A percentile compares a stretch with the other conserved stretches of the same genome.
Evolutionary conservation across 1,284 basidiomycete species (phyloP).

Genomic region (Cerioporus squamosus): DNA sequence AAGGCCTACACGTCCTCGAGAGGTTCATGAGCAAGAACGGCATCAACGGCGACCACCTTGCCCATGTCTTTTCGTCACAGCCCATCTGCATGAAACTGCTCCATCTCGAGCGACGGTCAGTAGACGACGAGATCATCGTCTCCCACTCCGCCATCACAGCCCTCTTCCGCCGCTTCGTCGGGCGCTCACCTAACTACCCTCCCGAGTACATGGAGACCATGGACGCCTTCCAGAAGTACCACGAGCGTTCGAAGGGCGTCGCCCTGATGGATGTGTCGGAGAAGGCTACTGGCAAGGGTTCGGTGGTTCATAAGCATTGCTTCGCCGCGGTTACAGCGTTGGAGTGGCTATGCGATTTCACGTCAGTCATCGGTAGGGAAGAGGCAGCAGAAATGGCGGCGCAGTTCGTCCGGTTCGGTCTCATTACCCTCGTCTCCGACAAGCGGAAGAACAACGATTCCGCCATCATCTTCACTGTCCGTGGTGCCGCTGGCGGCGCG

Average conservation of each 20-base stretch:
- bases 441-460: conserved; percentile 89
- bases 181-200: conserved; percentile 82
- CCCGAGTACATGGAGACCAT: conserved; percentile 48
- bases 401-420: conserved; percentile 95
- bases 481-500: conserved; percentile 75
- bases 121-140: conserved; percentile 98
- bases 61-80: conserved; percentile 89
- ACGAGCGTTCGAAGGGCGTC: conserved; percentile 81
- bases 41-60: conserved; percentile 92
- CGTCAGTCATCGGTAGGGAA: conserved; percentile 94
- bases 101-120: conserved; percentile 90
- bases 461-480: conserved; percentile 87
- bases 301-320: conserved; percentile 70
- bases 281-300: conserved; percentile 53
- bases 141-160: conserved; percentile 93
- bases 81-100: conserved; percentile 98
- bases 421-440: conserved; percentile 86
- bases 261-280: conserved; percentile 71
- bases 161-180: conserved; percentile 94
- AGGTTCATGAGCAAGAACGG: conserved; percentile 99
- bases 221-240: conserved; percentile 77
- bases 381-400: conserved; percentile 98
- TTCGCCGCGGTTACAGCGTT: conserved; percentile 88
- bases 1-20: conserved; percentile 97
- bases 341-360: conserved; percentile 98